Evolutionary conservation across 106 monocot species (phyloP).

Genomic region (Allium cepa): DNA sequence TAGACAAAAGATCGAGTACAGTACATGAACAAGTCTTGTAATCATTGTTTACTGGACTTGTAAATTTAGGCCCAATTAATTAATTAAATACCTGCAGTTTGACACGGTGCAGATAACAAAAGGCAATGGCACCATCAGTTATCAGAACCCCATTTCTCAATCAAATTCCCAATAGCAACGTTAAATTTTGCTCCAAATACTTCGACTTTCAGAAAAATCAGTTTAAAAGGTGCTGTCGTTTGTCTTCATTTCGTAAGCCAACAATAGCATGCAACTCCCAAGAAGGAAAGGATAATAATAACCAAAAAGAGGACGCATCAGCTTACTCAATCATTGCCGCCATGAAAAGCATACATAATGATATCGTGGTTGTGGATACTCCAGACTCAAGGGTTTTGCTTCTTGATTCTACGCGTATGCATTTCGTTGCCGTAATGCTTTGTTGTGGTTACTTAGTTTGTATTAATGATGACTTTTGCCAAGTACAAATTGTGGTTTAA

Average conservation of each 20-base stretch:
- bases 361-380: conserved; percentile 54
- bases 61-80: too few species aligned
- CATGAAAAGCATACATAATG: conserved; percentile 33
- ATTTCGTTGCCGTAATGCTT: neutral
- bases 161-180: neutral
- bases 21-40: too few species aligned
- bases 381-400: conserved; percentile 42
- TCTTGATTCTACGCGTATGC: conserved; percentile 52
- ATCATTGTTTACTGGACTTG: too few species aligned
- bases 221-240: neutral
- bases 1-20: too few species aligned
- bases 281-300: neutral
- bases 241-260: neutral
- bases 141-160: neutral
- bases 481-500: neutral
- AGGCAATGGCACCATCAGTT: neutral
- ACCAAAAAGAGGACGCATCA: neutral
- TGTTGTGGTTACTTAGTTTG: too few species aligned
- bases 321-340: conserved; percentile 28
- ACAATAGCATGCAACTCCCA: neutral
- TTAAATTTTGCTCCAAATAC: neutral
- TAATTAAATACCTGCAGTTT: too few species aligned
- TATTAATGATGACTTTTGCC: too few species aligned
- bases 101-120: neutral
- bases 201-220: neutral